Conservation (phyloP, 805 yeast genomes). For the Wickerhamomyces tratensis region DNA sequence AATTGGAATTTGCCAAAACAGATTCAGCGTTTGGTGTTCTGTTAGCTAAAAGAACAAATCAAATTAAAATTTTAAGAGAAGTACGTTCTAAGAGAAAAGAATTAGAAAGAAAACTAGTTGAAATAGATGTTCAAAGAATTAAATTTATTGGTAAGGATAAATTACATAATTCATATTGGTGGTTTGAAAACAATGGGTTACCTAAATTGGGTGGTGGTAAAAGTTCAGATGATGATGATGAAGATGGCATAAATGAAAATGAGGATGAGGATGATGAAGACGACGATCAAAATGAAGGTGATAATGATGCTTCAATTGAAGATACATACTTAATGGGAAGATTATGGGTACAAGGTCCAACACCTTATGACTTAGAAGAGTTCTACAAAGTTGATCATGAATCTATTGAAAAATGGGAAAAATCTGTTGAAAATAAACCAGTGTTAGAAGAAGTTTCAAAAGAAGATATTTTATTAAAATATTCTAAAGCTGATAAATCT, state of each 20-base stretch:
- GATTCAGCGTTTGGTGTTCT: slow-evolving; percentile 33
- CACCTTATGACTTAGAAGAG: not conserved
- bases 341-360: slow-evolving; percentile 89
- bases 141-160: slow-evolving; percentile 75
- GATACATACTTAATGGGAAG: slow-evolving; percentile 72
- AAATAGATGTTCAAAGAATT: slow-evolving; percentile 70
- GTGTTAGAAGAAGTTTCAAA: no score
- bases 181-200: slow-evolving; percentile 85
- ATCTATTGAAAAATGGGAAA: slow-evolving; percentile 21
- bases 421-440: slow-evolving; percentile 1
- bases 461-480: no score
- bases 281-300: slow-evolving; percentile 33
- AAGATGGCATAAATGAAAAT: slow-evolving; percentile 4
- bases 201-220: slow-evolving; percentile 38
- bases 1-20: slow-evolving; percentile 23
- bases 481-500: not conserved
- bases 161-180: slow-evolving; percentile 84
- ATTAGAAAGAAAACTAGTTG: slow-evolving; percentile 53
- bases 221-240: slow-evolving; percentile 16
- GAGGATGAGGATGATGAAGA: slow-evolving; percentile 30
- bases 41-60: slow-evolving; percentile 35
- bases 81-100: slow-evolving; percentile 37
- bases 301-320: slow-evolving; percentile 32
- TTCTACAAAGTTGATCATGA: slow-evolving; percentile 29
- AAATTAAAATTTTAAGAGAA: slow-evolving; percentile 28